Percentiles rank a stretch among this genome's conserved stretches.
phyloP scores from a whole-genome alignment of 495 filamentous ascomycete genomes.

The Annulohypoxylon moriforme region DNA sequence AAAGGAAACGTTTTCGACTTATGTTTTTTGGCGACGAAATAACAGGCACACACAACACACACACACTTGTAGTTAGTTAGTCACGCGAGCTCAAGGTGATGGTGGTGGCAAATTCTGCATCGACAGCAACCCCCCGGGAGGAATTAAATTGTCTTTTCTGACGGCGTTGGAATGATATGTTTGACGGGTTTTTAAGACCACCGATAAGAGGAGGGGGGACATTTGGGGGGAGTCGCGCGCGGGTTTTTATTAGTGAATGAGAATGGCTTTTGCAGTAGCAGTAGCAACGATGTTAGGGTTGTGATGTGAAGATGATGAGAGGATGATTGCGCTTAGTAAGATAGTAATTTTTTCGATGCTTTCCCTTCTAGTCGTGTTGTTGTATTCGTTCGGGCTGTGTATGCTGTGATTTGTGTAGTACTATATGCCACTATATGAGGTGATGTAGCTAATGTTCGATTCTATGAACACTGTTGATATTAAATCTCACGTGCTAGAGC shows the following conservation, averaged over 20 bases:
- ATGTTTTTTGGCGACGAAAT: constrained; percentile 18
- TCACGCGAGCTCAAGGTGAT: neutral
- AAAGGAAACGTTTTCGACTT: constrained; percentile 31
- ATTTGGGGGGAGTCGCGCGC: neutral
- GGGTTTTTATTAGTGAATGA: constrained; percentile 32
- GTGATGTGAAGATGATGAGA: neutral
- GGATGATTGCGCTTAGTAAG: constrained; percentile 30
- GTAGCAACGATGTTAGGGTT: constrained; percentile 18
- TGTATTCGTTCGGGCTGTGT: neutral
- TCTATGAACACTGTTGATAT: no score
- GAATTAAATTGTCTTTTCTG: constrained; percentile 15
- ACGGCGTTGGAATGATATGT: constrained; percentile 24
- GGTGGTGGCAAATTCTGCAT: neutral
- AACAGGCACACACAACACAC: neutral
- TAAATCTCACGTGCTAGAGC: no score
- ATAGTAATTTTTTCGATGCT: constrained; percentile 39
- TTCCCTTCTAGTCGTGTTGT: neutral
- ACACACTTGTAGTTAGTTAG: constrained; percentile 2
- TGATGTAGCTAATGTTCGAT: neutral
- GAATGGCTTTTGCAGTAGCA: constrained; percentile 43
- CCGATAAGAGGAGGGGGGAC: neutral
- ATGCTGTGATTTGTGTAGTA: neutral
- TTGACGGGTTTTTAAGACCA: neutral
- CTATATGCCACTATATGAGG: neutral
- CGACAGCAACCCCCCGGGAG: constrained; percentile 1